Evolutionary conservation across 176 grass and related monocot genomes (phyloP).

Genomic region (Musa troglodytarum): DNA sequence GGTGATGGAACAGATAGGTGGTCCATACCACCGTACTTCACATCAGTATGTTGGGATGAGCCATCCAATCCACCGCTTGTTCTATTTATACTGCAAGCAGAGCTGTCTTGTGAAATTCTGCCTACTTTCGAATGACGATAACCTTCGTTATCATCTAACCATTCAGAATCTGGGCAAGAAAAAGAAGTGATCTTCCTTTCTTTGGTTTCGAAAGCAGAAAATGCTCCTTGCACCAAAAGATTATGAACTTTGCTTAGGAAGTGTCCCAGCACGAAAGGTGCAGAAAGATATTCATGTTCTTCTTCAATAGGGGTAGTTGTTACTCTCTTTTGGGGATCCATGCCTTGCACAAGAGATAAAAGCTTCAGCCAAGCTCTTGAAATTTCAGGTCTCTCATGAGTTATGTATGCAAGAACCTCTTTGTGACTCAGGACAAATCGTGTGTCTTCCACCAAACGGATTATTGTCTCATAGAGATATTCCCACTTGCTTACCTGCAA

Average conservation of each 20-base stretch:
- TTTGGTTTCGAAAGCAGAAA: slow-evolving; percentile 51
- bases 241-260: slow-evolving; percentile 64
- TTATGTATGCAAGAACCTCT: slow-evolving; percentile 65
- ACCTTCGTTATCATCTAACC: slow-evolving; percentile 47
- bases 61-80: slow-evolving; percentile 20
- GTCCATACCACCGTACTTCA: neutral
- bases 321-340: slow-evolving; percentile 82
- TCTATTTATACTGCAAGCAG: slow-evolving; percentile 26
- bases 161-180: slow-evolving; percentile 36
- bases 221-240: slow-evolving; percentile 70
- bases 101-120: slow-evolving; percentile 58
- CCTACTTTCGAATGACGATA: slow-evolving; percentile 86
- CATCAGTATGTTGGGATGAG: slow-evolving; percentile 18
- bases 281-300: slow-evolving; percentile 72
- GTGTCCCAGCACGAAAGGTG: slow-evolving; percentile 66
- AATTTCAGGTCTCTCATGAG: slow-evolving; percentile 79
- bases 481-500: slow-evolving; percentile 79
- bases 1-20: slow-evolving; percentile 25
- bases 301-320: slow-evolving; percentile 76
- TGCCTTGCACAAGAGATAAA: slow-evolving; percentile 74
- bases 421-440: slow-evolving; percentile 75
- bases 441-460: slow-evolving; percentile 82
- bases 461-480: slow-evolving; percentile 51
- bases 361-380: slow-evolving; percentile 71
- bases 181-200: slow-evolving; percentile 65